phyloP scores from a whole-genome alignment of 2,329 filamentous ascomycete species.

The Paramyrothecium roridum region DNA sequence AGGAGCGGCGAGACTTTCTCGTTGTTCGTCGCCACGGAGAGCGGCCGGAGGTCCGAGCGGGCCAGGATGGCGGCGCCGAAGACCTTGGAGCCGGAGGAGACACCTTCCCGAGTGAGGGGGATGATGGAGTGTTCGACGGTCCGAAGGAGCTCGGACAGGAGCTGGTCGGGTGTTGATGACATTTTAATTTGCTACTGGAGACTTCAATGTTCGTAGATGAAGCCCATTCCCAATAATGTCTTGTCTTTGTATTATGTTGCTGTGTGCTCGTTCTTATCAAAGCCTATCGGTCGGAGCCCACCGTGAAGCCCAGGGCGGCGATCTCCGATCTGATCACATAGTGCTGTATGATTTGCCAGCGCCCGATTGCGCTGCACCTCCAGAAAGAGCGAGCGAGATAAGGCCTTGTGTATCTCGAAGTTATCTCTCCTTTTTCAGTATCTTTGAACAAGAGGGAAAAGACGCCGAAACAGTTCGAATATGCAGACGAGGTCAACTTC shows the following conservation, averaged over 20 bases:
- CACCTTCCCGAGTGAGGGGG: conserved; percentile 46
- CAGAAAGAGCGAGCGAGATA: too few species aligned
- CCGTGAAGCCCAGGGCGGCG: not conserved
- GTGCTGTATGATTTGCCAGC: too few species aligned
- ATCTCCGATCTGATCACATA: not conserved
- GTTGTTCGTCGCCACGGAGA: conserved; percentile 54
- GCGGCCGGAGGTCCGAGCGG: conserved; percentile 33
- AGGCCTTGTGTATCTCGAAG: too few species aligned
- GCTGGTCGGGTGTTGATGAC: conserved; percentile 7
- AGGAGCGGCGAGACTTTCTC: conserved; percentile 51
- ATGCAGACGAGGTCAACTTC: not conserved
- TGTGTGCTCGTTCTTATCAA: not conserved
- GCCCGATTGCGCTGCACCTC: too few species aligned
- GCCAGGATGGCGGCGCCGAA: conserved; percentile 55
- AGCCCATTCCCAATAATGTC: too few species aligned
- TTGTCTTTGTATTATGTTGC: too few species aligned
- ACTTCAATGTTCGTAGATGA: too few species aligned
- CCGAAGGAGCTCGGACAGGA: conserved; percentile 37
- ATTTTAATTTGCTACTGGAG: too few species aligned
- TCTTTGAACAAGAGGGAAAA: too few species aligned
- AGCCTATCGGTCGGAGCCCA: not conserved
- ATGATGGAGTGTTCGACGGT: conserved; percentile 45
- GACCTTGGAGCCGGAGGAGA: conserved; percentile 51
- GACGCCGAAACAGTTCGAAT: too few species aligned
- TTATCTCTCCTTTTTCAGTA: too few species aligned